phyloP scores from a whole-genome alignment of 495 filamentous ascomycete genomes.

The Trichoderma asperelloides region DNA sequence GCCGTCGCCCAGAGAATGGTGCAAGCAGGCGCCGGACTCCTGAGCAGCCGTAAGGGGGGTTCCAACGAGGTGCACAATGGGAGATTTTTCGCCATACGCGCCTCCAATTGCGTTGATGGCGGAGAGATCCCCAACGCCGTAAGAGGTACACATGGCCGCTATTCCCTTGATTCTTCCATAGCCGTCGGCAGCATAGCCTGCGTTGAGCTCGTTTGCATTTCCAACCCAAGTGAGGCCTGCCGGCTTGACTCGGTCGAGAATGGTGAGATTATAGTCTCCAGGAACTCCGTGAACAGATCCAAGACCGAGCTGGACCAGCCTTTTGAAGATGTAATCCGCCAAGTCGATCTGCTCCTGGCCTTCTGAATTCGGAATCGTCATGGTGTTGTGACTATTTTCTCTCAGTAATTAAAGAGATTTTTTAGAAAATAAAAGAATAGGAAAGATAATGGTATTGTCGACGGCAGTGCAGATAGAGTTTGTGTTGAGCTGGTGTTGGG shows the following conservation, averaged over 20 bases:
- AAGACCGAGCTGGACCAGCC: constrained; percentile 54
- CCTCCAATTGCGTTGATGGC: constrained; percentile 63
- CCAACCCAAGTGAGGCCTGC: constrained; percentile 56
- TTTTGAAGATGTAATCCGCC: constrained; percentile 46
- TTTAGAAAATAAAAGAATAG: background rate
- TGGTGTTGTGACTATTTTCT: background rate
- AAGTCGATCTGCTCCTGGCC: constrained; percentile 13
- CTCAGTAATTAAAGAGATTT: background rate
- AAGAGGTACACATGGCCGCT: constrained; percentile 57
- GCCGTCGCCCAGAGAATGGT: constrained; percentile 19
- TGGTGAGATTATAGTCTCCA: constrained; percentile 46
- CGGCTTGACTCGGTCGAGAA: constrained; percentile 55
- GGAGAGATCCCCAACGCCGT: constrained; percentile 62
- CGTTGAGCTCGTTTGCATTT: constrained; percentile 52
- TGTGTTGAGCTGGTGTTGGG: too few relatives aligned
- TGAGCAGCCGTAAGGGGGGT: constrained; percentile 45
- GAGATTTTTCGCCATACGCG: constrained; percentile 52
- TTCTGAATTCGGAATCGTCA: background rate
- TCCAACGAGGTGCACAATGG: constrained; percentile 58
- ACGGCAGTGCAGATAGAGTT: too few relatives aligned
- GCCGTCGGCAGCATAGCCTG: constrained; percentile 61
- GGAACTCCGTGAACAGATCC: constrained; percentile 57
- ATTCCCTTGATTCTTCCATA: constrained; percentile 63
- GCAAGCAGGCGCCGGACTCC: constrained; percentile 37
- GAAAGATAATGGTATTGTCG: background rate